Evolutionary conservation across 176 grass and related monocot species (phyloP).

Genomic region (Oryza rufipogon): DNA sequence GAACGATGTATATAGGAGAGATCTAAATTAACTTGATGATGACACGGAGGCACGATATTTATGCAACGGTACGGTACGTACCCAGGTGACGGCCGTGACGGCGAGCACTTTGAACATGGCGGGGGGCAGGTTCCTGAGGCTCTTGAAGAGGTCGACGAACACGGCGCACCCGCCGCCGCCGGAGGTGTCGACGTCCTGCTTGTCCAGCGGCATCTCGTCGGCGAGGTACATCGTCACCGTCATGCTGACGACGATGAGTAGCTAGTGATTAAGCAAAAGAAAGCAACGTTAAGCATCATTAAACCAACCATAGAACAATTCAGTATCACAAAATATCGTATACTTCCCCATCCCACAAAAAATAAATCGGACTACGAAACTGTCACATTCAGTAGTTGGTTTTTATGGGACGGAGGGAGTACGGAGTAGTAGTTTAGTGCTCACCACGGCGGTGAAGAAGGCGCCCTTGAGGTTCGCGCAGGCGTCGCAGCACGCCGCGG

Average conservation of each 20-base stretch:
- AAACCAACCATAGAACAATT: neutral
- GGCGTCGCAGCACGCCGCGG: conserved; percentile 53
- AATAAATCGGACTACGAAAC: too few relatives aligned
- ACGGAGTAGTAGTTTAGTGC: neutral
- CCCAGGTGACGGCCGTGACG: conserved; percentile 81
- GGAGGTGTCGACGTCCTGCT: neutral
- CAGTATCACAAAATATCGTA: neutral
- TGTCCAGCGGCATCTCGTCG: conserved; percentile 35
- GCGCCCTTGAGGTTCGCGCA: conserved; percentile 63
- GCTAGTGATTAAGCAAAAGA: neutral
- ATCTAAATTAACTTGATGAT: too few relatives aligned
- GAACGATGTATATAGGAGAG: too few relatives aligned
- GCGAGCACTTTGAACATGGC: conserved; percentile 77
- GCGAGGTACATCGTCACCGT: conserved; percentile 47
- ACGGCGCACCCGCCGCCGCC: conserved; percentile 21
- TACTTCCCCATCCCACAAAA: too few relatives aligned
- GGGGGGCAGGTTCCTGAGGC: conserved; percentile 70
- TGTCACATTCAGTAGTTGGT: too few relatives aligned
- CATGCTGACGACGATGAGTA: conserved; percentile 51
- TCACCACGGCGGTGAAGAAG: conserved; percentile 56
- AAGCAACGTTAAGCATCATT: neutral
- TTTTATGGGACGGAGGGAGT: too few relatives aligned
- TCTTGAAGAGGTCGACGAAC: conserved; percentile 55
- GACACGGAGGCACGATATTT: too few relatives aligned
- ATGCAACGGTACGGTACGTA: neutral